Conservation (phyloP, 139 green algal species). For the Chlamydomonas schloesseri region DNA sequence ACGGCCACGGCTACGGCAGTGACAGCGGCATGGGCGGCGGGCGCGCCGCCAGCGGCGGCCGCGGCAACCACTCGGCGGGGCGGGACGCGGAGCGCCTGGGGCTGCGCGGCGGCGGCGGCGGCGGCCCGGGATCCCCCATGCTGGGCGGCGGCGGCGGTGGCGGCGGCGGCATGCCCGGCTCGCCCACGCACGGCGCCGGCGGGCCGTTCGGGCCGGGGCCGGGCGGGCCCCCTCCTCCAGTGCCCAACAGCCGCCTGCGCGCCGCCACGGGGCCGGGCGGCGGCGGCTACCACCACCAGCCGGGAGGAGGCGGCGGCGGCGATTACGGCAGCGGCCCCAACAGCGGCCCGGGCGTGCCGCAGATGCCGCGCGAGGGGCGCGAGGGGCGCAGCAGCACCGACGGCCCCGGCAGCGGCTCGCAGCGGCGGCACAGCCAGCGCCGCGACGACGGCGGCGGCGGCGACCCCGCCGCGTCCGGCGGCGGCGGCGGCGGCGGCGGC, state of each 20-base stretch:
- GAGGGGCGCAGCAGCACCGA: neutral
- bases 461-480: slow-evolving; percentile 1
- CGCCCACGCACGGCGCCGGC: neutral
- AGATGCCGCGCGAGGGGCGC: slow-evolving; percentile 7
- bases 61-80: neutral
- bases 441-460: slow-evolving; percentile 18
- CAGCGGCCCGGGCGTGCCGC: slow-evolving; percentile 5
- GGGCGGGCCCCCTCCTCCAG: no score
- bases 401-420: neutral
- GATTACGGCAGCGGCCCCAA: slow-evolving; percentile 5
- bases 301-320: neutral
- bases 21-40: neutral
- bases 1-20: neutral
- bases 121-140: no score
- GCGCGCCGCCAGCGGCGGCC: neutral
- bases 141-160: neutral
- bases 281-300: no score
- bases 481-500: neutral
- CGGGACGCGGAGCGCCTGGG: neutral
- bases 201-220: neutral
- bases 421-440: slow-evolving; percentile 29
- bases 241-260: slow-evolving; percentile 28
- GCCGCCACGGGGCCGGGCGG: neutral
- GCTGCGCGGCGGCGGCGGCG: neutral
- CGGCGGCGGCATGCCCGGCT: neutral